Conservation (phyloP, 257 asterid species). For the Solanum tacnaense region DNA sequence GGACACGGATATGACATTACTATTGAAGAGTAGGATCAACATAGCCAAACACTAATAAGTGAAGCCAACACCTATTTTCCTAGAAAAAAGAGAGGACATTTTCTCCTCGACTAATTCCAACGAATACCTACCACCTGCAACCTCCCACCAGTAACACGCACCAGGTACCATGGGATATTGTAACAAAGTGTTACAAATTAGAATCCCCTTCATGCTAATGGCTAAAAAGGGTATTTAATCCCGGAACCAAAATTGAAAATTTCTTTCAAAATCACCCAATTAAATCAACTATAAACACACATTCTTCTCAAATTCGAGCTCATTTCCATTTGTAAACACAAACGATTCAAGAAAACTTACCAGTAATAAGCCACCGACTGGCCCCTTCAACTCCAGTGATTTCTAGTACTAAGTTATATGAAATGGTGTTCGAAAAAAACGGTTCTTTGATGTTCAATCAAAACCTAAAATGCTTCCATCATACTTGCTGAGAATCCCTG, state of each 20-base stretch:
- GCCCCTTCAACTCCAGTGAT: neutral
- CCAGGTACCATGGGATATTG: neutral
- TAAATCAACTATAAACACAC: neutral
- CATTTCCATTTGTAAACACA: neutral
- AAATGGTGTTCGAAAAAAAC: neutral
- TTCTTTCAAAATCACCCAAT: neutral
- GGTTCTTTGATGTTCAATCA: neutral
- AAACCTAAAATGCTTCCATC: neutral
- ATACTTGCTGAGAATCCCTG: neutral
- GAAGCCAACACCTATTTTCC: neutral
- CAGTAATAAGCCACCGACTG: neutral
- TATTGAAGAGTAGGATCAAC: neutral
- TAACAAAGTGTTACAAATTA: too few species aligned
- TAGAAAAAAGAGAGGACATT: neutral
- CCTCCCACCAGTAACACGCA: neutral
- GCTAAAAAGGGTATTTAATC: neutral
- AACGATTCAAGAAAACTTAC: neutral
- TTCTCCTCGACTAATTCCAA: neutral
- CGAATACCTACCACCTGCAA: neutral
- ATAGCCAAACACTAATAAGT: neutral
- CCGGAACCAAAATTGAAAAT: neutral
- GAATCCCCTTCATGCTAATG: neutral
- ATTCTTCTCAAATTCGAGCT: neutral
- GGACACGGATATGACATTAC: neutral
- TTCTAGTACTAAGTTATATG: neutral